Evolutionary conservation across 352 stramenopile genomes (phyloP).

Genomic region (Phytophthora pseudosyringae): DNA sequence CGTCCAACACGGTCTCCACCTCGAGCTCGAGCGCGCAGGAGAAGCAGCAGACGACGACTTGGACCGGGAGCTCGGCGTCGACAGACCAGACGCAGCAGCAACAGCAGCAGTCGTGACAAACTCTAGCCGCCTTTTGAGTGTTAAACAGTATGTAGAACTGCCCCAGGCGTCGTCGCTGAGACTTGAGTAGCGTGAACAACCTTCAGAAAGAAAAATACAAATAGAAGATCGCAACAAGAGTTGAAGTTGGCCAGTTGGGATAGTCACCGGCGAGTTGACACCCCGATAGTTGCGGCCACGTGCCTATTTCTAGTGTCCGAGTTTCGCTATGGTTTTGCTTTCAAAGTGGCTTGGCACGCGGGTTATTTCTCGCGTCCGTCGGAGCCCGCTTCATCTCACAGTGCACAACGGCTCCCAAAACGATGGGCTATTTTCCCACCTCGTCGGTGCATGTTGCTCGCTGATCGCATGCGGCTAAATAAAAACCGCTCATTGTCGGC

Average conservation of each 20-base stretch:
- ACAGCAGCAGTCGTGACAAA: slow-evolving; percentile 22
- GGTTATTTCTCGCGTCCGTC: neutral
- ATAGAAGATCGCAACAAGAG: too few species aligned
- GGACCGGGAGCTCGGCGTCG: slow-evolving; percentile 4
- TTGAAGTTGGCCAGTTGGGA: too few species aligned
- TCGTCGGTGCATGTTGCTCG: slow-evolving; percentile 3
- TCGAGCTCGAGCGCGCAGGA: slow-evolving; percentile 19
- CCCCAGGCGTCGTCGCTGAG: too few species aligned
- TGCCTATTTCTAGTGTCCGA: too few species aligned
- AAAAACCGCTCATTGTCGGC: slow-evolving; percentile 10
- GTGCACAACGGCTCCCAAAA: slow-evolving; percentile 1
- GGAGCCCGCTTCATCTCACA: neutral
- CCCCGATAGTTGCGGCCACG: too few species aligned
- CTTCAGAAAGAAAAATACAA: too few species aligned
- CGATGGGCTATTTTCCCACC: slow-evolving; percentile 13
- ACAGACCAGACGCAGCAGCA: slow-evolving; percentile 16
- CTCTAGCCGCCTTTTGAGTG: neutral
- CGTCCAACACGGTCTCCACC: neutral
- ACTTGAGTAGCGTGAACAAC: too few species aligned
- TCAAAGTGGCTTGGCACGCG: too few species aligned
- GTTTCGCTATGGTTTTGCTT: too few species aligned
- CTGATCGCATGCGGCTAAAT: slow-evolving; percentile 30
- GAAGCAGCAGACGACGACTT: slow-evolving; percentile 7
- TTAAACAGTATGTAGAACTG: too few species aligned
- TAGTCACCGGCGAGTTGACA: too few species aligned